Percentiles rank a stretch among this genome's conserved stretches.
Conservation (phyloP, 2,329 filamentous ascomycete species). For the Periconia sp. region DNA sequence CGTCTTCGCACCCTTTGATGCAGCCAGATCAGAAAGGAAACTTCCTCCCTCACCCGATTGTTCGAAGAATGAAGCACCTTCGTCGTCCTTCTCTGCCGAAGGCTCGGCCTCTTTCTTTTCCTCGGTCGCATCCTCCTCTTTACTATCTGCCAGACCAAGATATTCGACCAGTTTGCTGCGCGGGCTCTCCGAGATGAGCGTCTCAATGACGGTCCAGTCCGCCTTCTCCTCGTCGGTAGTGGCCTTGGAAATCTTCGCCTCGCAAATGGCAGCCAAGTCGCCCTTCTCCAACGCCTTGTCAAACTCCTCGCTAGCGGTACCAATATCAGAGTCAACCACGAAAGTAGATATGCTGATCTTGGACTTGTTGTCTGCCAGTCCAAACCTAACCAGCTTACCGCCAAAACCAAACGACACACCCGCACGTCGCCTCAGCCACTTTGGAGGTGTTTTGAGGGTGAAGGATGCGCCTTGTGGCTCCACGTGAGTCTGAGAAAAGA, state of each 20-base stretch:
- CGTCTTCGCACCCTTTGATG: constrained; percentile 88
- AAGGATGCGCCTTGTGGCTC: constrained; percentile 91
- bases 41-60: constrained; percentile 72
- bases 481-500: constrained; percentile 90
- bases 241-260: constrained; percentile 72
- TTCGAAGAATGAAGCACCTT: constrained; percentile 74
- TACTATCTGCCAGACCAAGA: constrained; percentile 74
- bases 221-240: constrained; percentile 89
- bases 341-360: constrained; percentile 86
- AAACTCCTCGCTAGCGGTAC: constrained; percentile 82
- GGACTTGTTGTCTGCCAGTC: constrained; percentile 68
- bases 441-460: constrained; percentile 80
- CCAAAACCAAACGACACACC: constrained; percentile 94
- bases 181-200: constrained; percentile 81
- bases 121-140: constrained; percentile 42
- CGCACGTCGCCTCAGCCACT: constrained; percentile 83
- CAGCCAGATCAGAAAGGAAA: constrained; percentile 81
- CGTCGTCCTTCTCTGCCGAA: constrained; percentile 48
- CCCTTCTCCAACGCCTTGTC: constrained; percentile 79
- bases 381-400: constrained; percentile 82
- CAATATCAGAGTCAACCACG: constrained; percentile 81
- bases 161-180: constrained; percentile 84
- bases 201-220: constrained; percentile 94
- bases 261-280: constrained; percentile 76
- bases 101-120: constrained; percentile 38